These are phyloP conservation scores for Dentipellis fragilis DNA, from an alignment of 768 basidiomycete genomes.

Conservation along the genomic window DNA sequence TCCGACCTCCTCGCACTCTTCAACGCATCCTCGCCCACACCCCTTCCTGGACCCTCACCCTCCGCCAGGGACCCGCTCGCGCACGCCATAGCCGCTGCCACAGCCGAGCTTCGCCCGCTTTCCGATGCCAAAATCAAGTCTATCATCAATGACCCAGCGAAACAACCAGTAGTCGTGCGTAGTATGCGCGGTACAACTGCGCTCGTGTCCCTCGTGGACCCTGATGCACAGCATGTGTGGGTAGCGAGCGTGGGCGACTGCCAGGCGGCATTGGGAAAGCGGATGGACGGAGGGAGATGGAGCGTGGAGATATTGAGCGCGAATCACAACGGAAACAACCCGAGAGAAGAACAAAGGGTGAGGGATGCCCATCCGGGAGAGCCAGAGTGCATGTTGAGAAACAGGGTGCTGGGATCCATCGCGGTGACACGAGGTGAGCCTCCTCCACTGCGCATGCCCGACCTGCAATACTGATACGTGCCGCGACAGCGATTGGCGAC, in stretches of 20 bases:
- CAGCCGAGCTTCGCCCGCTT: slow-evolving; percentile 27
- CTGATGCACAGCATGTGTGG: slow-evolving; percentile 35
- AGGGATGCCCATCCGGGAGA: slow-evolving; percentile 37
- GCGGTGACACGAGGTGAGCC: slow-evolving; percentile 45
- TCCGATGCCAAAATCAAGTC: slow-evolving; percentile 44
- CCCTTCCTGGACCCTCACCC: slow-evolving; percentile 23
- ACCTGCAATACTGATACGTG: neutral
- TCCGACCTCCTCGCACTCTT: slow-evolving; percentile 33
- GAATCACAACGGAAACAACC: slow-evolving; percentile 41
- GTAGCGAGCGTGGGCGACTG: slow-evolving; percentile 51
- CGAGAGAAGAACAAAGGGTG: slow-evolving; percentile 30
- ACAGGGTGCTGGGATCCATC: slow-evolving; percentile 43
- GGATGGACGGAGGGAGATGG: slow-evolving; percentile 26
- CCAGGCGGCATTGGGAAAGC: slow-evolving; percentile 37
- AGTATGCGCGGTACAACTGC: slow-evolving; percentile 46
- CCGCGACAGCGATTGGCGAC: slow-evolving; percentile 39
- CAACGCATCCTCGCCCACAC: neutral
- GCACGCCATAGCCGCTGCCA: slow-evolving; percentile 19
- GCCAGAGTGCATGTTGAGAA: slow-evolving; percentile 28
- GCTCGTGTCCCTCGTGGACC: slow-evolving; percentile 37
- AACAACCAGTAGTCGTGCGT: slow-evolving; percentile 23
- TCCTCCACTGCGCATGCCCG: neutral
- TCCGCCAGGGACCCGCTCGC: neutral
- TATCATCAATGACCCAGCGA: slow-evolving; percentile 40
- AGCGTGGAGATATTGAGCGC: slow-evolving; percentile 29